phyloP scores from a whole-genome alignment of 148 eudicot genomes.

The Fallopia convolvulus region DNA sequence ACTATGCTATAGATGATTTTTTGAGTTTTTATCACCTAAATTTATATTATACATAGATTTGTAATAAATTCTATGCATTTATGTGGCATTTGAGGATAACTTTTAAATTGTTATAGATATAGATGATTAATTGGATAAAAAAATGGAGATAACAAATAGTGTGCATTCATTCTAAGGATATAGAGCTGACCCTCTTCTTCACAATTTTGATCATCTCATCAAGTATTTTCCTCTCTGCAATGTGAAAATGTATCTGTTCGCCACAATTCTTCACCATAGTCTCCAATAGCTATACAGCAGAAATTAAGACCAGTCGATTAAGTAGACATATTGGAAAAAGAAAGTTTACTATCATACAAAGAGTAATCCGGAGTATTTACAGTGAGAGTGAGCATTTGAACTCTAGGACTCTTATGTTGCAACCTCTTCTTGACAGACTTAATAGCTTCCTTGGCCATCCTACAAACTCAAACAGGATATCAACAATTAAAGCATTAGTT shows the following conservation, averaged over 20 bases:
- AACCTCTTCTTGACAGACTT: conserved; percentile 79
- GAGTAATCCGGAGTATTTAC: conserved; percentile 24
- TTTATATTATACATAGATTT: no score
- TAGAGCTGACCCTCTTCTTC: conserved; percentile 61
- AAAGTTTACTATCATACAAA: neutral
- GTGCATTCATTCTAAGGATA: neutral
- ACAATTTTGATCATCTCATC: conserved; percentile 89
- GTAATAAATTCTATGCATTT: no score
- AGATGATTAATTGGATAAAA: neutral
- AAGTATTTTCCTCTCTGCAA: conserved; percentile 62
- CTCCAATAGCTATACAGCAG: conserved; percentile 59
- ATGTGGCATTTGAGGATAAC: no score
- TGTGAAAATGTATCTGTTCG: conserved; percentile 73
- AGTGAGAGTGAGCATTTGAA: conserved; percentile 86
- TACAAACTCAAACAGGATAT: conserved; percentile 18
- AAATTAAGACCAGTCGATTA: neutral
- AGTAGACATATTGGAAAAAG: neutral
- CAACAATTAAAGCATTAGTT: neutral
- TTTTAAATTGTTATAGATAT: no score
- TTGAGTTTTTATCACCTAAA: no score
- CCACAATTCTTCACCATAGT: conserved; percentile 98
- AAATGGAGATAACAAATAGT: neutral
- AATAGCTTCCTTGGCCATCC: conserved; percentile 82
- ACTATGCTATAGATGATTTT: no score
- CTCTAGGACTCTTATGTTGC: conserved; percentile 83